These are phyloP conservation scores for Acanthamoeba lenticulata DNA, from an alignment of 208 protist genomes.

Conservation along the genomic window DNA sequence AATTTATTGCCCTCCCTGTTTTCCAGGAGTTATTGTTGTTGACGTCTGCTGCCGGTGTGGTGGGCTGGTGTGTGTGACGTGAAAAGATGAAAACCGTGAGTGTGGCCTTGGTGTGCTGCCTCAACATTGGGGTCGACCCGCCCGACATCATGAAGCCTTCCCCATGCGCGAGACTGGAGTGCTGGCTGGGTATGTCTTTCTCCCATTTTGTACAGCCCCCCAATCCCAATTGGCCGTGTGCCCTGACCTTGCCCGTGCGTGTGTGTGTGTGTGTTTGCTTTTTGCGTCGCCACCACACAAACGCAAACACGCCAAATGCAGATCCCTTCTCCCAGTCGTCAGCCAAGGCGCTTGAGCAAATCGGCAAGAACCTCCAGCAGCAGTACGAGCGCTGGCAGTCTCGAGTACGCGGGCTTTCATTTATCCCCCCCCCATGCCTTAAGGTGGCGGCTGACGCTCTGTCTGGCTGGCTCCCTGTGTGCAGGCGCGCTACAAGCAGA, in stretches of 20 bases:
- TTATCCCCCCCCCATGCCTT: neutral
- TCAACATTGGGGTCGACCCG: conserved; percentile 98
- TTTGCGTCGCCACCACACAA: neutral
- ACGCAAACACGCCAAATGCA: neutral
- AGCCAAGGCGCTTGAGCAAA: conserved; percentile 90
- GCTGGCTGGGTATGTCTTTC: conserved; percentile 92
- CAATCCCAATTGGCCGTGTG: too few species aligned
- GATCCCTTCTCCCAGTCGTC: conserved; percentile 79
- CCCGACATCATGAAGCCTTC: conserved; percentile 95
- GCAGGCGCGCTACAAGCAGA: conserved; percentile 87
- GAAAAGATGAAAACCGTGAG: conserved; percentile 88
- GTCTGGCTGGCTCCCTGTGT: neutral
- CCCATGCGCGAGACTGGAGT: conserved; percentile 96
- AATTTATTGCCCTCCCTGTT: neutral
- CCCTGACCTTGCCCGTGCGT: too few species aligned
- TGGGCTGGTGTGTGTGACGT: neutral
- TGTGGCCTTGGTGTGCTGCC: conserved; percentile 94
- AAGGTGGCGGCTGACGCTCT: too few species aligned
- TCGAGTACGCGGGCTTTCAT: conserved; percentile 68
- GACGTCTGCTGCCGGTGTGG: neutral
- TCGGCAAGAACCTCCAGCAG: conserved; percentile 90
- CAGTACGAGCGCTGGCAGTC: conserved; percentile 96
- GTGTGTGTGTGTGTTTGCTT: neutral
- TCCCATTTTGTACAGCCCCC: neutral
- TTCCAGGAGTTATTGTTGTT: neutral